Evolutionary conservation across 306 rosid species (phyloP).

Genomic region (Geum urbanum): DNA sequence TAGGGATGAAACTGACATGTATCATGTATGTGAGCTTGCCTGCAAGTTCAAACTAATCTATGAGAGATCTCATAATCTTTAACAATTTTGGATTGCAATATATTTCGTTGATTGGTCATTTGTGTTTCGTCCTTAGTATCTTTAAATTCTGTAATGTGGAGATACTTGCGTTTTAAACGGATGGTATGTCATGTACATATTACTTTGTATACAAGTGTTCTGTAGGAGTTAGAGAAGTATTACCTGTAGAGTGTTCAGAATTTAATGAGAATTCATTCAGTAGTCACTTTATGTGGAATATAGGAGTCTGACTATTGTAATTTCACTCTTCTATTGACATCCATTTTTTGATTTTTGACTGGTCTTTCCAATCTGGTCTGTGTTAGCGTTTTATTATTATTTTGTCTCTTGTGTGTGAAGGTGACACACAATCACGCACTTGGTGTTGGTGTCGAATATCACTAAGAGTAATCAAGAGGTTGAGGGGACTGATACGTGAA

Average conservation of each 20-base stretch:
- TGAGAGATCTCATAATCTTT: neutral
- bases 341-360: neutral
- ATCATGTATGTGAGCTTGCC: neutral
- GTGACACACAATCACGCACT: neutral
- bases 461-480: neutral
- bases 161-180: neutral
- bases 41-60: too few relatives aligned
- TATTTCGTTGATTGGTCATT: neutral
- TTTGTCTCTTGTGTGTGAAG: neutral
- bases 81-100: neutral
- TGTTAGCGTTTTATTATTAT: neutral
- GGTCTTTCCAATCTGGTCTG: neutral
- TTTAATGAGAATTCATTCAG: neutral
- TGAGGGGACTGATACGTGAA: neutral
- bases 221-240: neutral
- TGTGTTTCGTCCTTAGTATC: neutral
- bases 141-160: neutral
- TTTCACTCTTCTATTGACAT: neutral
- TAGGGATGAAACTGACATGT: neutral
- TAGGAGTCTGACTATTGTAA: neutral
- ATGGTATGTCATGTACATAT: neutral
- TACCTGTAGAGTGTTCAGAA: neutral
- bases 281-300: neutral
- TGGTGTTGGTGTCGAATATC: neutral
- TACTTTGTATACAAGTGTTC: neutral